Percentiles rank a stretch among this genome's conserved stretches.
phyloP scores from a whole-genome alignment of 2,329 filamentous ascomycete species.

The Didymosphaeria variabile region DNA sequence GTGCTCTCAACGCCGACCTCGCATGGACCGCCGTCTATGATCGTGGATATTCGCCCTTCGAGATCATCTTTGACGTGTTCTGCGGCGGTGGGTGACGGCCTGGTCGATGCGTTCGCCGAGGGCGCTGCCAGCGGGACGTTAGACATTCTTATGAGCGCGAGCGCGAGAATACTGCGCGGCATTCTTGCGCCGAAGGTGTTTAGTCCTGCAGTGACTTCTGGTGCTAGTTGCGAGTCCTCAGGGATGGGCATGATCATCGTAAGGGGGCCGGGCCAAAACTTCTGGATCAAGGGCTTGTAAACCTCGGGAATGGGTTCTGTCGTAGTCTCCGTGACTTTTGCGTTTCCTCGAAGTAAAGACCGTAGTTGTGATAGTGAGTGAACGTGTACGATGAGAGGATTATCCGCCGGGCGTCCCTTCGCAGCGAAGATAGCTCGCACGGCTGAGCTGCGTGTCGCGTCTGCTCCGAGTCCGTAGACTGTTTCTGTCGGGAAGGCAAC shows the following conservation, averaged over 20 bases:
- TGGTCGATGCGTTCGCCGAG: conserved; percentile 93
- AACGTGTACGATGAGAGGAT: conserved; percentile 93
- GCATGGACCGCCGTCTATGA: conserved; percentile 88
- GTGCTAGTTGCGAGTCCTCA: conserved; percentile 73
- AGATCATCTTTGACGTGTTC: conserved; percentile 90
- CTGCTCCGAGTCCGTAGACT: conserved; percentile 95
- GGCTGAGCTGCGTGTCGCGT: conserved; percentile 84
- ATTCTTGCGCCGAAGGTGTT: conserved; percentile 89
- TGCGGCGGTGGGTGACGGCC: conserved; percentile 89
- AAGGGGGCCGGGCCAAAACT: conserved; percentile 94
- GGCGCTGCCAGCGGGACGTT: conserved; percentile 86
- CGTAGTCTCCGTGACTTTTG: conserved; percentile 8
- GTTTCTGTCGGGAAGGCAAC: conserved; percentile 98
- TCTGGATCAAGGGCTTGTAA: conserved; percentile 79
- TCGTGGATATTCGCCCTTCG: conserved; percentile 80
- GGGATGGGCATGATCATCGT: conserved; percentile 89
- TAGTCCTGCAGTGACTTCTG: conserved; percentile 90
- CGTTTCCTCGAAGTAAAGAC: conserved; percentile 59
- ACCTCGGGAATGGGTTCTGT: conserved; percentile 70
- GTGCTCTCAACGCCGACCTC: conserved; percentile 94
- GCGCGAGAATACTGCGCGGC: conserved; percentile 83
- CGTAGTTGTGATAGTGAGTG: conserved; percentile 81
- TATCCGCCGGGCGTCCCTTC: conserved; percentile 91
- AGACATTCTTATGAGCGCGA: conserved; percentile 83
- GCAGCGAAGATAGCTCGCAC: conserved; percentile 92